phyloP scores from a whole-genome alignment of 495 filamentous ascomycete genomes.

The Astrocystis sublimbata region DNA sequence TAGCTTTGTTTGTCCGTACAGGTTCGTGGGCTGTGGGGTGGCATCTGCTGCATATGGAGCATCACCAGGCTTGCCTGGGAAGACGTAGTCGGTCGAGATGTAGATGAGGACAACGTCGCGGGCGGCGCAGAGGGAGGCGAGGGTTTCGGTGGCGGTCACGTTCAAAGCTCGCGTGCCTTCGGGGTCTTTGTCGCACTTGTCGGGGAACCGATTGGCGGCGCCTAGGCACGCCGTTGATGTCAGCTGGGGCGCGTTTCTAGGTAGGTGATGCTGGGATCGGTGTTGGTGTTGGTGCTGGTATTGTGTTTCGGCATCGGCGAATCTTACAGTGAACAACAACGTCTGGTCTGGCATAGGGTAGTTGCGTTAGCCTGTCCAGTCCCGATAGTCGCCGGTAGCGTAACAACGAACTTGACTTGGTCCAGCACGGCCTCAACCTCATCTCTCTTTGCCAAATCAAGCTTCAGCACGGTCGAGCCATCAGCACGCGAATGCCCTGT shows the following conservation, averaged over 20 bases:
- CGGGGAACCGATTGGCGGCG: constrained; percentile 89
- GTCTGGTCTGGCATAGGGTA: constrained; percentile 65
- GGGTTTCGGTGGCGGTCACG: constrained; percentile 63
- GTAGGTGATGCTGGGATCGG: no score
- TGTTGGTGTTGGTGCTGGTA: no score
- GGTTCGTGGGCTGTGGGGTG: constrained; percentile 69
- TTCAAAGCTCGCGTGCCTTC: constrained; percentile 74
- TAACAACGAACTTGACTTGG: constrained; percentile 56
- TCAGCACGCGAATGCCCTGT: constrained; percentile 73
- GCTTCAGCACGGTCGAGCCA: constrained; percentile 71
- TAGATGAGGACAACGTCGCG: constrained; percentile 76
- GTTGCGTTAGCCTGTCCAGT: constrained; percentile 9
- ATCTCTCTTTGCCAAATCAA: constrained; percentile 64
- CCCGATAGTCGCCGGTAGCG: not conserved
- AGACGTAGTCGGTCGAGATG: constrained; percentile 96
- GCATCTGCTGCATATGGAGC: constrained; percentile 77
- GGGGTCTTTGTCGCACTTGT: constrained; percentile 78
- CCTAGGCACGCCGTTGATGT: constrained; percentile 44
- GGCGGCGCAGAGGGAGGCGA: constrained; percentile 65
- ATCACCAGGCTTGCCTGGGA: constrained; percentile 76
- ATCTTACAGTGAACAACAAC: constrained; percentile 80
- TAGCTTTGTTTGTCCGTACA: constrained; percentile 86
- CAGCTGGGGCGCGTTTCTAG: not conserved
- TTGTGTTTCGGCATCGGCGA: not conserved
- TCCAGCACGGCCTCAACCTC: constrained; percentile 66